Evolutionary conservation across 768 basidiomycete species (phyloP).

Genomic region (Candolleomyces efflorescens): DNA sequence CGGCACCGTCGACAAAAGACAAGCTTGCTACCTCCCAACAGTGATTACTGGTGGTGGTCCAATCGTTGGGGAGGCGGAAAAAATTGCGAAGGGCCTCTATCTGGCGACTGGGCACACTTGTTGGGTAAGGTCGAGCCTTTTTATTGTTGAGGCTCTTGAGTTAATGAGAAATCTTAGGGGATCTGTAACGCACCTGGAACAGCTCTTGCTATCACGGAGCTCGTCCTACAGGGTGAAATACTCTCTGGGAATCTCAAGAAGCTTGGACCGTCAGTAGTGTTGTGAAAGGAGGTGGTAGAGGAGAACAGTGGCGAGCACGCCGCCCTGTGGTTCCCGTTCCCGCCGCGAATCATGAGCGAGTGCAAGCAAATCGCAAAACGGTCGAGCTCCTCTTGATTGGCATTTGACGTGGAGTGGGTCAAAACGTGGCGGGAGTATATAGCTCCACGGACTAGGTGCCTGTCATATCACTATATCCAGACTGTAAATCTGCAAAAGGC

Average conservation of each 20-base stretch:
- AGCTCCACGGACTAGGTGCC: too few relatives aligned
- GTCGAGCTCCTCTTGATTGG: too few relatives aligned
- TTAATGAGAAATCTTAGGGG: constrained; percentile 37
- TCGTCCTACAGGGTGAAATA: constrained; percentile 64
- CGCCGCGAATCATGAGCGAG: too few relatives aligned
- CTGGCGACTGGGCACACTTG: constrained; percentile 79
- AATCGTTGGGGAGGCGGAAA: constrained; percentile 60
- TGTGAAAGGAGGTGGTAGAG: constrained; percentile 15
- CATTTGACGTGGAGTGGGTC: too few relatives aligned
- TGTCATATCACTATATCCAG: too few relatives aligned
- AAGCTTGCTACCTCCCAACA: constrained; percentile 78
- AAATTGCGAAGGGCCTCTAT: constrained; percentile 57
- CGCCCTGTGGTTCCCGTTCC: too few relatives aligned
- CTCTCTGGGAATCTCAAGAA: constrained; percentile 49
- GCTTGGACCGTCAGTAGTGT: constrained; percentile 37
- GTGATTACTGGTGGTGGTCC: constrained; percentile 59
- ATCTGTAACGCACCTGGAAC: constrained; percentile 85
- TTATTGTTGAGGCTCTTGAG: background rate
- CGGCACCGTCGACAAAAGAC: constrained; percentile 46
- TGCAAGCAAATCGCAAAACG: too few relatives aligned
- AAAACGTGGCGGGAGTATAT: too few relatives aligned
- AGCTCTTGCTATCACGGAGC: constrained; percentile 65
- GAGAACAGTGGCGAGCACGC: background rate
- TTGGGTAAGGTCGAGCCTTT: constrained; percentile 45
- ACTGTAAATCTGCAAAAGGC: too few relatives aligned